Base-by-base conservation (phyloP, 768 basidiomycete genomes). In the Tylopilus subfusipes region DNA sequence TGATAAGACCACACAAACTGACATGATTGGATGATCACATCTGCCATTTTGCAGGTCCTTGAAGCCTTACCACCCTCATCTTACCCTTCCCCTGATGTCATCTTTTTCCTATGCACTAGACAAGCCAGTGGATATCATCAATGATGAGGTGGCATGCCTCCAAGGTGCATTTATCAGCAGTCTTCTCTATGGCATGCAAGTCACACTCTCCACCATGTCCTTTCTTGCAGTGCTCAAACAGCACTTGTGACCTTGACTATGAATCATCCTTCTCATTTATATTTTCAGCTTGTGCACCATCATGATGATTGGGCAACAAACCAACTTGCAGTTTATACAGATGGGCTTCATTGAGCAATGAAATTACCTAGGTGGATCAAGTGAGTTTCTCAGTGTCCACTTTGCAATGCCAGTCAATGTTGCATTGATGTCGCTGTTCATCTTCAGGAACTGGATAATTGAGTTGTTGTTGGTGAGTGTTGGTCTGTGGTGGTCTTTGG, bases 361-460 rank as follows among this genome's bases (percentile, higher is more conserved):
- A 42, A 38, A 62, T 24, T 55, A 49, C 33, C 55, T 59, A 1
- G 62, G 62, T 5, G 62, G 62, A 24, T 55, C 62, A 12, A 64
- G 51, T 6, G 27, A 0, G 2, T 63, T 42, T 27, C 42, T 63
- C 36, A 51, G 50, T 9, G 0, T 9, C 0, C 42, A 18, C 7
- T 55, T 30, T 25, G 4, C 27, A 12, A 42, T 27, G 5, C 49
- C 62, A 21, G 11, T 58, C 8, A 12, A 18, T 30, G 10, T 58
- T 14, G 53, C 29, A 22, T 53, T 59, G n/a, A 38, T 49, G 13
- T 21, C 18, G 21, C 19, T 63, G 30, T 64, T 62, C n/a, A n/a
- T 64, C 18, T 22, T 58, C 9, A 55, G 55, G 3, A 62, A 55
- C 24, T 63, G 63, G 62, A 58, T 63, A 63, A 63, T 64, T 48